A percentile compares a stretch with the other conserved stretches of the same genome.
These are phyloP conservation scores for Fennellomyces sp. DNA, from an alignment of 371 early-diverging fungal genomes.

Conservation along the genomic window DNA sequence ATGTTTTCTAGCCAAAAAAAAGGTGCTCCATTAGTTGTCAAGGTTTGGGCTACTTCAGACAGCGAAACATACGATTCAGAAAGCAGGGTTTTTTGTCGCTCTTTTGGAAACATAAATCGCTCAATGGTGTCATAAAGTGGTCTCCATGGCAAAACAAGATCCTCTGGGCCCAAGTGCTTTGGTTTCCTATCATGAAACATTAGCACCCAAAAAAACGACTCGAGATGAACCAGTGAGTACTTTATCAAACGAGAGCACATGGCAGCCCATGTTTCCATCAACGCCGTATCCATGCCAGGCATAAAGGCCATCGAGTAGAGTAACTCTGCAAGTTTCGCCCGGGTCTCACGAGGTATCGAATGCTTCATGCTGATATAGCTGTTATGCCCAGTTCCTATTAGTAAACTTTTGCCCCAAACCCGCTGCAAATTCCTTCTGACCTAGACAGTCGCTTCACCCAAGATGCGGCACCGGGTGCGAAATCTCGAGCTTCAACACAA, in stretches of 20 bases:
- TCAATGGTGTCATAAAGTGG: constrained; percentile 71
- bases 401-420: too few relatives aligned
- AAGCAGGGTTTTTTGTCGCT: constrained; percentile 61
- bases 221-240: constrained; percentile 32
- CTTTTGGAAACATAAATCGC: constrained; percentile 60
- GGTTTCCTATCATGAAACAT: constrained; percentile 41
- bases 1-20: constrained; percentile 27
- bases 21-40: too few relatives aligned
- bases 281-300: constrained; percentile 66
- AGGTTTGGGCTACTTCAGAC: not conserved
- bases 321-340: constrained; percentile 59
- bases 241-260: constrained; percentile 60
- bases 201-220: not conserved
- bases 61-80: constrained; percentile 47
- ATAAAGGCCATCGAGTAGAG: constrained; percentile 58
- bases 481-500: constrained; percentile 61
- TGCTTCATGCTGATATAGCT: constrained; percentile 48
- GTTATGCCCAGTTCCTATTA: not conserved
- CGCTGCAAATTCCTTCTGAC: constrained; percentile 30
- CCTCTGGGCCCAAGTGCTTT: constrained; percentile 54
- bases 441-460: constrained; percentile 63
- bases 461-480: constrained; percentile 53
- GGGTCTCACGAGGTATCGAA: constrained; percentile 57
- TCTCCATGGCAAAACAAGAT: constrained; percentile 72
- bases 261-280: constrained; percentile 60